Base-by-base conservation (phyloP, 179 eudicot genomes). In the Drosera spatulata region DNA sequence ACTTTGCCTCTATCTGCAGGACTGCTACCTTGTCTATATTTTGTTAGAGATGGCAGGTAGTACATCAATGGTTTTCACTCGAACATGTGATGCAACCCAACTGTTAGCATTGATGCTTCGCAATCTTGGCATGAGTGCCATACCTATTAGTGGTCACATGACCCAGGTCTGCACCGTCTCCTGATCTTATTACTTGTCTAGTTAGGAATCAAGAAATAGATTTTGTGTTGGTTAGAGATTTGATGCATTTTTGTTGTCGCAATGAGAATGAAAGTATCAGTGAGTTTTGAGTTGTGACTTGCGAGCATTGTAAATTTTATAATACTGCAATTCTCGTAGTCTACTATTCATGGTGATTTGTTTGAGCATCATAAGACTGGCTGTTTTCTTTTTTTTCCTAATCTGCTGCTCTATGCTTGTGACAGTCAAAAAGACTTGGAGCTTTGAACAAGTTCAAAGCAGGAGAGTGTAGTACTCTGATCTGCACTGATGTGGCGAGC, bases 401-500 rank as follows among this genome's bases (percentile, higher is more conserved):
- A 22, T 22, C 33, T 22, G 33, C 33, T 22, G 33, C 33, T 22
- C 33, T 22, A 22, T 22, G 33, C 33, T 22, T 22, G 33, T 22
- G 33, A 22, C 33, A 22, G 96, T 67, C 82, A 22, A 88, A 88
- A 67, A 73, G 97, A 66, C 85, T 91, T 69, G 97, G 94, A 55
- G 91, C 97, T 41, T 71, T 88, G 54, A 91, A 81, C 77, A 91
- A 55, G 91, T 96, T 41, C 69, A 85, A 55, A 91, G 80, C 77
- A 81, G 91, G 94, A 38, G 96, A 88, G 55, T 88, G 96, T 60
- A 85, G 79, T 65, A 76, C 85, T 63, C 85, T 91, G 55, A 67
- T 88, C 50, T 82, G 88, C 74, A 91, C 97, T 50, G 88, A 88
- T 79, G 95, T 91, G 61, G 94, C 88, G 42, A 83, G 97, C 69